A percentile compares a stretch with the other conserved stretches of the same genome.
These are phyloP conservation scores for Trametes cingulata DNA, from an alignment of 768 basidiomycete species.

Conservation along the genomic window DNA sequence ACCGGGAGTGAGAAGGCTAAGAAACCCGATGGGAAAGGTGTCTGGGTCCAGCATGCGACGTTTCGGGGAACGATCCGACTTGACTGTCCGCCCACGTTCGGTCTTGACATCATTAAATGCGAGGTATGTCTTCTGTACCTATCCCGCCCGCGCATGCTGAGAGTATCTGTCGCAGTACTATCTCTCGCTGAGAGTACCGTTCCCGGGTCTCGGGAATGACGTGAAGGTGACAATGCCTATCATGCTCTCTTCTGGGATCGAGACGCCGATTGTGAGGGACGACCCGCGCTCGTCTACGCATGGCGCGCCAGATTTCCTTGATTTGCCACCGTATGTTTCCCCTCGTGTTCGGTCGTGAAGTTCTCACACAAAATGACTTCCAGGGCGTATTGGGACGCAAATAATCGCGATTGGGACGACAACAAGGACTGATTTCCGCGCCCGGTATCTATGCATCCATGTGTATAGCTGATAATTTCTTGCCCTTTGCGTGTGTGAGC, in stretches of 20 bases:
- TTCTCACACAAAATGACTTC: background rate
- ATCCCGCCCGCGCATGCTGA: background rate
- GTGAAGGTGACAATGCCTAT: constrained; percentile 2
- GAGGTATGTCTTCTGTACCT: background rate
- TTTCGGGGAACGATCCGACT: constrained; percentile 17
- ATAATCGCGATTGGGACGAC: too few relatives aligned
- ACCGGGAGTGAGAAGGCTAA: background rate
- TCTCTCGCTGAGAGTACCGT: constrained; percentile 12
- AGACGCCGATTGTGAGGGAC: background rate
- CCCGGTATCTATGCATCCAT: too few relatives aligned
- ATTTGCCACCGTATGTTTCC: background rate
- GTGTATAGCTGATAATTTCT: too few relatives aligned
- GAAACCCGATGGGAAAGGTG: constrained; percentile 2
- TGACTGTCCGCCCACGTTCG: constrained; percentile 18
- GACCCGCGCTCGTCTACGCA: background rate
- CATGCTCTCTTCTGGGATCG: constrained; percentile 12
- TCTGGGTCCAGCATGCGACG: constrained; percentile 19
- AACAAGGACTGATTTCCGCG: too few relatives aligned
- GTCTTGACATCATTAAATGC: background rate
- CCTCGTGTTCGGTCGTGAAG: too few relatives aligned
- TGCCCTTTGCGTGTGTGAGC: too few relatives aligned
- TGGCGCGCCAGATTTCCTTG: background rate
- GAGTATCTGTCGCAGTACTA: constrained; percentile 2
- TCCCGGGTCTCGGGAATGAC: constrained; percentile 18
- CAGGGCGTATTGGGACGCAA: background rate